Conservation (phyloP, 345 rosid genomes). For the Tarenaya hassleriana region DNA sequence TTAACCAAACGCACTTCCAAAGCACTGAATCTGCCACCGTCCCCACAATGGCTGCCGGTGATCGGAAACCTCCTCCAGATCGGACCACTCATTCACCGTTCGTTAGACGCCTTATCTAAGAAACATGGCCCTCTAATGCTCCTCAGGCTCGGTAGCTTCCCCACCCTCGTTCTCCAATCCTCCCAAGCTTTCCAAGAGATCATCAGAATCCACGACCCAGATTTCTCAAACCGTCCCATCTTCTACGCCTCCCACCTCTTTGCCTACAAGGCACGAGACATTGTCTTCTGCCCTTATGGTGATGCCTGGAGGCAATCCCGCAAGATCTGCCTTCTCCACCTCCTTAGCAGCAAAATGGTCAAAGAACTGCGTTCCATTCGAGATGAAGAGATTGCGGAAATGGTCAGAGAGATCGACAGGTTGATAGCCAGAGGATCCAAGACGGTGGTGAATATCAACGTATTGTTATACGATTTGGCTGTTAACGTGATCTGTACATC, state of each 20-base stretch:
- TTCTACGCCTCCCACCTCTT: not conserved
- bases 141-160: not conserved
- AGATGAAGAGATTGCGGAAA: not conserved
- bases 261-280: not conserved
- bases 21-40: not conserved
- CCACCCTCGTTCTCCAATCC: conserved; percentile 3
- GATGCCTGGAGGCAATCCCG: not conserved
- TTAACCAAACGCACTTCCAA: too few species aligned
- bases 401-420: too few species aligned
- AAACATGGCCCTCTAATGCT: conserved; percentile 12
- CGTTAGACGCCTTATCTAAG: not conserved
- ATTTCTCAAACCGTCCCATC: not conserved
- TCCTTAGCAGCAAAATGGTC: not conserved
- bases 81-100: conserved; percentile 1
- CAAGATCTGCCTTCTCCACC: not conserved
- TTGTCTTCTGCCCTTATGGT: conserved; percentile 5
- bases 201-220: conserved; percentile 1
- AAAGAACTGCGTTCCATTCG: not conserved
- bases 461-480: too few species aligned
- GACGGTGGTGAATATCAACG: too few species aligned
- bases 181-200: not conserved
- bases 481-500: too few species aligned
- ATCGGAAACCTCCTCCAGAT: not conserved
- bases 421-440: too few species aligned
- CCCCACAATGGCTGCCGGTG: not conserved